Base-by-base conservation (phyloP, 2,329 filamentous ascomycete genomes). In the Fusarium irregulare region DNA sequence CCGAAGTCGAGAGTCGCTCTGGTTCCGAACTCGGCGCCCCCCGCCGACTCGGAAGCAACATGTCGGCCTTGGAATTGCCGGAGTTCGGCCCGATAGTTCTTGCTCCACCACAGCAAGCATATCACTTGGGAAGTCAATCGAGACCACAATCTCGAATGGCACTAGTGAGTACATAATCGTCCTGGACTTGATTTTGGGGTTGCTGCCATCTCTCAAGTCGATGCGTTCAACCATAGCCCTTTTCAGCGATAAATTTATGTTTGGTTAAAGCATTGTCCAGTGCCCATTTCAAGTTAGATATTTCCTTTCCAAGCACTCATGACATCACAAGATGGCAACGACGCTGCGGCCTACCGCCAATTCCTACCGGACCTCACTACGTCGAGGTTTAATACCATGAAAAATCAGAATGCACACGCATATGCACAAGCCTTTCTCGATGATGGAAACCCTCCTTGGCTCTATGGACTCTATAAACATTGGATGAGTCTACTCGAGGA, bases 321-420 rank as follows among this genome's bases (percentile, higher is more conserved):
- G 49, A 12, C 30, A 32, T 45, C 13, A 18, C 11, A 8, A 20
- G 27, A 47, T 9, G 10, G 28, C 16, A 47, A 2, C 7, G 27
- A 30, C 13, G 34, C 9, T 12, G 21, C 41, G 21, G 21, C 28
- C 6, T 56, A 49, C 25, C 44, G 32, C 28, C 44, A 41, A 14
- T 48, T 49, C 25, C 54, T 56, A n/a, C 54, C 54, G 2, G 54
- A 41, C 11, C 54, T 49, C 16, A 23, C 18, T 21, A 40, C 14
- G 4, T 25, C 44, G 32, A 40, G 54, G n/a, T 56, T 56, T 3
- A 48, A 23, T 7, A 28, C 21, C 16, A 89, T 91, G 80, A 84
- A 87, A 23, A 37, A 21, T 62, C 89, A 92, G 76, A 84, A 89
- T 76, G 84, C 88, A 5, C 85, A 89, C 60, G 84, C 87, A 67